These are phyloP conservation scores for Citrus medica DNA, from an alignment of 345 rosid species.

Conservation along the genomic window DNA sequence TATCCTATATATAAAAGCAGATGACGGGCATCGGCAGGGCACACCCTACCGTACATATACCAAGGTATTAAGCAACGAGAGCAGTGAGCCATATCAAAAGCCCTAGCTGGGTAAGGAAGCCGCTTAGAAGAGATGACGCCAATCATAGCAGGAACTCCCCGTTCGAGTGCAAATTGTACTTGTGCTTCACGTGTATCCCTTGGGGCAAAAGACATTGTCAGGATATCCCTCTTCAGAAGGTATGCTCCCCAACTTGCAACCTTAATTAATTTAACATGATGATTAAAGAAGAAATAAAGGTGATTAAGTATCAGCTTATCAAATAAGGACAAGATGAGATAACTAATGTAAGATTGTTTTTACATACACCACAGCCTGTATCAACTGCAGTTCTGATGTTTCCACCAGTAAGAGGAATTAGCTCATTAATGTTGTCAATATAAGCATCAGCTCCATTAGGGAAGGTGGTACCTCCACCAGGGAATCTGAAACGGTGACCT, in stretches of 20 bases:
- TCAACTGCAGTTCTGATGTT: slow-evolving; percentile 84
- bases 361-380: slow-evolving; percentile 96
- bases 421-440: slow-evolving; percentile 72
- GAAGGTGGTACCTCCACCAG: slow-evolving; percentile 98
- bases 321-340: not conserved
- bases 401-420: slow-evolving; percentile 75
- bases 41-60: slow-evolving; percentile 50
- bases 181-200: slow-evolving; percentile 98
- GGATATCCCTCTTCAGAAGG: slow-evolving; percentile 73
- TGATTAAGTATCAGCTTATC: not conserved
- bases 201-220: slow-evolving; percentile 90
- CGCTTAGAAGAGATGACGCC: slow-evolving; percentile 82
- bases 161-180: slow-evolving; percentile 91
- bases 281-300: too few species aligned
- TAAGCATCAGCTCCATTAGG: slow-evolving; percentile 84
- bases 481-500: slow-evolving; percentile 88
- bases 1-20: too few species aligned
- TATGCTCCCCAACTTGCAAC: slow-evolving; percentile 99
- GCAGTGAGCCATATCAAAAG: slow-evolving; percentile 96
- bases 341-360: not conserved
- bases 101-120: slow-evolving; percentile 92
- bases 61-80: slow-evolving; percentile 98
- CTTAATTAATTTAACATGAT: slow-evolving; percentile 24
- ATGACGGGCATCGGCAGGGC: too few species aligned
- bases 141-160: slow-evolving; percentile 96